Evolutionary conservation across 495 filamentous ascomycete genomes (phyloP).

Genomic region (Symbiotaphrina buchneri): DNA sequence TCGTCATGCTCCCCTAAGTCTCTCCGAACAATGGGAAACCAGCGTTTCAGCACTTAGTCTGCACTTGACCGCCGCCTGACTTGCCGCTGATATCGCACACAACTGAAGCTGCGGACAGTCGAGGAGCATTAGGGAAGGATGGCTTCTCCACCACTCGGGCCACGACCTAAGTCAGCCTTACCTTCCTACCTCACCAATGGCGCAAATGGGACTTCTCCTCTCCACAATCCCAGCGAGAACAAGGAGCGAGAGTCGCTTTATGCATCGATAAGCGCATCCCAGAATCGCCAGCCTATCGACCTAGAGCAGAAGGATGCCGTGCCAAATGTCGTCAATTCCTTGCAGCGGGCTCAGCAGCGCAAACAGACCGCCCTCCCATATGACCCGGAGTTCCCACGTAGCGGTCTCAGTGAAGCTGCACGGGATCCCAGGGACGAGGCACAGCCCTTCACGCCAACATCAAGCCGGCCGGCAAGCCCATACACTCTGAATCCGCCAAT

Average conservation of each 20-base stretch:
- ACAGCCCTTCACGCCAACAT: slow-evolving; percentile 20
- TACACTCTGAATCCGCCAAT: slow-evolving; percentile 45
- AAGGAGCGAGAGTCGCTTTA: slow-evolving; percentile 3
- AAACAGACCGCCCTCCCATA: no score
- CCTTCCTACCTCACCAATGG: slow-evolving; percentile 2
- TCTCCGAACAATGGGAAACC: neutral
- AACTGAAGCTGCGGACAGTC: no score
- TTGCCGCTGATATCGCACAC: neutral
- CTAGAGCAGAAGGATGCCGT: slow-evolving; percentile 1
- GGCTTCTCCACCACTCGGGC: slow-evolving; percentile 3
- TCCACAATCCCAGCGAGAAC: slow-evolving; percentile 1
- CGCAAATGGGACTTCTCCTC: slow-evolving; percentile 1
- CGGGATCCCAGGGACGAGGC: slow-evolving; percentile 55
- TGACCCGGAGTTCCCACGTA: no score
- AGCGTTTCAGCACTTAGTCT: neutral
- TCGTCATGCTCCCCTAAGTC: neutral
- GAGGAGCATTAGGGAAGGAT: slow-evolving; percentile 1
- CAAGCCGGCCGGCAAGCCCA: slow-evolving; percentile 30
- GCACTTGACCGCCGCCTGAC: neutral
- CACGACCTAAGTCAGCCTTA: neutral
- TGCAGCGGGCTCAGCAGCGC: no score
- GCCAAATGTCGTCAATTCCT: no score
- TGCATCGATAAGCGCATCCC: slow-evolving; percentile 3
- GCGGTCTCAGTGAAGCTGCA: slow-evolving; percentile 35
- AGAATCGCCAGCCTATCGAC: slow-evolving; percentile 1